phyloP scores from a whole-genome alignment of 2,329 filamentous ascomycete species.

The Neoascochyta sp. region DNA sequence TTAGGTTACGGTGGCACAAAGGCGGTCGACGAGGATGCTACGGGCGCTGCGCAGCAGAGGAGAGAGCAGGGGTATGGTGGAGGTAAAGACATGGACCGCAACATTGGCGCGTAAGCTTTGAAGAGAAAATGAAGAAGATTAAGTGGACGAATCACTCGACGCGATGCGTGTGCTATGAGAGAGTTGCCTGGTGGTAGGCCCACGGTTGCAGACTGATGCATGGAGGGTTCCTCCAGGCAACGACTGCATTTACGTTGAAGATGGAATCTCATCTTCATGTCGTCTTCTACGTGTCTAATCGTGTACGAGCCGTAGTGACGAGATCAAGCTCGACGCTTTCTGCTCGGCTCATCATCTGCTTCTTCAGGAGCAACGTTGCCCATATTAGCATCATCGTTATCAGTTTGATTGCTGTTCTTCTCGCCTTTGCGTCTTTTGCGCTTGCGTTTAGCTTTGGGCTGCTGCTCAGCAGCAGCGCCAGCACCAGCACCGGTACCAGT shows the following conservation, averaged over 20 bases:
- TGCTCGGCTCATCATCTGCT: constrained; percentile 8
- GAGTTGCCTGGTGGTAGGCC: too few relatives aligned
- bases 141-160: too few relatives aligned
- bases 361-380: constrained; percentile 4
- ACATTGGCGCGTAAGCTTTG: constrained; percentile 48
- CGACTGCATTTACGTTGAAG: too few relatives aligned
- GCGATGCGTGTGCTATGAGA: too few relatives aligned
- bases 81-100: constrained; percentile 43
- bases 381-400: constrained; percentile 1
- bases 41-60: constrained; percentile 42
- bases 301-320: too few relatives aligned
- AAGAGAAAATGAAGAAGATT: background rate
- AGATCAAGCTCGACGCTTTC: constrained; percentile 19
- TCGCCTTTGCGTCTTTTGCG: constrained; percentile 19
- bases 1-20: constrained; percentile 43
- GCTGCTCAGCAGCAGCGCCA: constrained; percentile 1
- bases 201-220: too few relatives aligned
- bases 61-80: constrained; percentile 54
- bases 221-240: too few relatives aligned
- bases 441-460: constrained; percentile 17
- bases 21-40: constrained; percentile 38
- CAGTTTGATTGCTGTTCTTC: constrained; percentile 2
- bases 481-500: too few relatives aligned
- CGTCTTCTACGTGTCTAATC: too few relatives aligned
- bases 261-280: too few relatives aligned